phyloP scores from a whole-genome alignment of 768 basidiomycete species.

The Mycena amicta region DNA sequence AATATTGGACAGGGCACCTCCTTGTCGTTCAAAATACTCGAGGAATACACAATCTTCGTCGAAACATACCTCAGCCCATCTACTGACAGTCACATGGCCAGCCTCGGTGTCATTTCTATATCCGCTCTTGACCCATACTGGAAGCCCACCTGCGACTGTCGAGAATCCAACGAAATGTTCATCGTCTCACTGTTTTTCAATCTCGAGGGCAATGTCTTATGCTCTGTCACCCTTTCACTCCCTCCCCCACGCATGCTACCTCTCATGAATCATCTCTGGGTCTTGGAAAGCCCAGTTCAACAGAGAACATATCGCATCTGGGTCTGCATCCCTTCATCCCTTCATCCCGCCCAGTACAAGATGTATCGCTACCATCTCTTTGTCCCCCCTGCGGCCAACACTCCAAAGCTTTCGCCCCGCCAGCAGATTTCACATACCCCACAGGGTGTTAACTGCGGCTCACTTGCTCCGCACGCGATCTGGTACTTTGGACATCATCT shows the following conservation, averaged over 20 bases:
- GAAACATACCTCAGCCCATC: neutral
- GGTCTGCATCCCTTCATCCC: neutral
- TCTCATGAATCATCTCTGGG: neutral
- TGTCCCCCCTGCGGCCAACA: neutral
- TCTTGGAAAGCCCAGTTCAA: neutral
- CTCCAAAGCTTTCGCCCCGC: neutral
- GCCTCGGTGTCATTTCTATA: neutral
- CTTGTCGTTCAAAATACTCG: no score
- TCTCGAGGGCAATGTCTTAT: no score
- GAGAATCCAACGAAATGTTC: no score
- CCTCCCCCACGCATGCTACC: neutral
- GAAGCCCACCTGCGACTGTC: neutral
- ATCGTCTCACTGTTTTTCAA: no score
- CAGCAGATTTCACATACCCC: neutral
- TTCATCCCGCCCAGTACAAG: neutral
- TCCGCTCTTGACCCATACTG: neutral
- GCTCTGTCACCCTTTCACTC: neutral
- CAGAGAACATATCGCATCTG: neutral
- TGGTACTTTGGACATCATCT: neutral
- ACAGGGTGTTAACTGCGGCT: neutral
- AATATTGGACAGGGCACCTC: no score
- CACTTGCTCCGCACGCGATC: neutral
- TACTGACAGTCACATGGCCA: neutral
- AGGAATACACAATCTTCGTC: neutral
- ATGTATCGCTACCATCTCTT: neutral